phyloP scores from a whole-genome alignment of 1,284 basidiomycete genomes.

The Hymenochaete sp. region DNA sequence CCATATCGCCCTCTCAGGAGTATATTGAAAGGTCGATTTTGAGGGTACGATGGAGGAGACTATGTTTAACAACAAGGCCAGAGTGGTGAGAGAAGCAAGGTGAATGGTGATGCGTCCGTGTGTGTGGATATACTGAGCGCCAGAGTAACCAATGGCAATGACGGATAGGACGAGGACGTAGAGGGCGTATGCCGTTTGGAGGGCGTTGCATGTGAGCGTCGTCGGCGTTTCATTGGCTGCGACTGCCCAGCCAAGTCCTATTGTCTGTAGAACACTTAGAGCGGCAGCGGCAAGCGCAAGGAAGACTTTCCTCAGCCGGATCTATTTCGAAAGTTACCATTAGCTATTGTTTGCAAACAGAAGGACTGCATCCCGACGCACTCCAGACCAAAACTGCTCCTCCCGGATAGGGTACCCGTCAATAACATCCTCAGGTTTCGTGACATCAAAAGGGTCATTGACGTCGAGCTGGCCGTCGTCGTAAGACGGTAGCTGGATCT shows the following conservation, averaged over 20 bases:
- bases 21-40: constrained; percentile 13
- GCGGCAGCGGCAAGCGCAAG: constrained; percentile 37
- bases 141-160: constrained; percentile 45
- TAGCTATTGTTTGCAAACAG: background rate
- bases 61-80: constrained; percentile 45
- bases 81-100: constrained; percentile 47
- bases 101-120: constrained; percentile 64
- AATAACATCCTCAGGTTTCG: constrained; percentile 56
- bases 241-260: constrained; percentile 45
- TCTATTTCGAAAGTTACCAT: constrained; percentile 29
- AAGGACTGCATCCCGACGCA: constrained; percentile 28
- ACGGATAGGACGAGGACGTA: constrained; percentile 50
- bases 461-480: constrained; percentile 29
- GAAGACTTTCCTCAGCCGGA: constrained; percentile 46
- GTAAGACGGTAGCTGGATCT: constrained; percentile 47
- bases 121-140: constrained; percentile 30
- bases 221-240: constrained; percentile 28
- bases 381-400: constrained; percentile 63
- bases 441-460: constrained; percentile 72
- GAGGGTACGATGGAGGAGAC: constrained; percentile 47
- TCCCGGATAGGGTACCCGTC: constrained; percentile 73
- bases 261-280: constrained; percentile 42
- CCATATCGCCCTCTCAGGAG: constrained; percentile 33
- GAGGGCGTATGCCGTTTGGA: constrained; percentile 52
- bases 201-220: constrained; percentile 32